phyloP scores from a whole-genome alignment of 2,329 filamentous ascomycete species.

The Fusarium palustre region DNA sequence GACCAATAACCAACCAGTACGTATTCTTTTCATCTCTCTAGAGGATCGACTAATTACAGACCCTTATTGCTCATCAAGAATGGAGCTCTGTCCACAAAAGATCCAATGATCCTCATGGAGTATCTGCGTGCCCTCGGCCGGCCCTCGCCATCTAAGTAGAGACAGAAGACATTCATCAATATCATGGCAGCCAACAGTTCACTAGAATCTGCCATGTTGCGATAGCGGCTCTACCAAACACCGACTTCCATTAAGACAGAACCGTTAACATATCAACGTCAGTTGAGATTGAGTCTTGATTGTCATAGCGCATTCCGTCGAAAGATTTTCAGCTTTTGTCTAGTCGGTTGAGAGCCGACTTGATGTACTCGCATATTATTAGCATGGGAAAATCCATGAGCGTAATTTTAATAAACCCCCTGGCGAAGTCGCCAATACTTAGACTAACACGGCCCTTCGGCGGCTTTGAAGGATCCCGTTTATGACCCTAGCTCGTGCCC shows the following conservation, averaged over 20 bases:
- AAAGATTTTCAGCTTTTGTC: conserved; percentile 13
- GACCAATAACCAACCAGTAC: neutral
- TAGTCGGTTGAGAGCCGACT: neutral
- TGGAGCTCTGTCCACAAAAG: conserved; percentile 9
- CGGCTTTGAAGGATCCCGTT: conserved; percentile 8
- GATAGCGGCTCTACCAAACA: conserved; percentile 5
- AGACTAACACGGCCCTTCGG: conserved; percentile 27
- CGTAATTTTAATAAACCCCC: conserved; percentile 32
- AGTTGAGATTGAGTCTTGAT: neutral
- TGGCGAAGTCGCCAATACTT: conserved; percentile 6
- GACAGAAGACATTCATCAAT: neutral
- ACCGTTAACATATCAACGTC: neutral
- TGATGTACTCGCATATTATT: conserved; percentile 15
- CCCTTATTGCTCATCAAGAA: conserved; percentile 4
- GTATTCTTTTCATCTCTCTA: neutral
- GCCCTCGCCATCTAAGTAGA: conserved; percentile 4
- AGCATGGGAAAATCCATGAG: conserved; percentile 12
- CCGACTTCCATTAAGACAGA: neutral
- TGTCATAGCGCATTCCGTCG: conserved; percentile 1
- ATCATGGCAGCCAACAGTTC: conserved; percentile 3
- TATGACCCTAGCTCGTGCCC: conserved; percentile 22
- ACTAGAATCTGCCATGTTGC: neutral
- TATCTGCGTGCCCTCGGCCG: conserved; percentile 26
- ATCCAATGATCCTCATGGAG: conserved; percentile 5
- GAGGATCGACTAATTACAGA: conserved; percentile 1